These are phyloP conservation scores for Coemansia sp. DNA, from an alignment of 192 early-diverging fungal species.

Conservation along the genomic window DNA sequence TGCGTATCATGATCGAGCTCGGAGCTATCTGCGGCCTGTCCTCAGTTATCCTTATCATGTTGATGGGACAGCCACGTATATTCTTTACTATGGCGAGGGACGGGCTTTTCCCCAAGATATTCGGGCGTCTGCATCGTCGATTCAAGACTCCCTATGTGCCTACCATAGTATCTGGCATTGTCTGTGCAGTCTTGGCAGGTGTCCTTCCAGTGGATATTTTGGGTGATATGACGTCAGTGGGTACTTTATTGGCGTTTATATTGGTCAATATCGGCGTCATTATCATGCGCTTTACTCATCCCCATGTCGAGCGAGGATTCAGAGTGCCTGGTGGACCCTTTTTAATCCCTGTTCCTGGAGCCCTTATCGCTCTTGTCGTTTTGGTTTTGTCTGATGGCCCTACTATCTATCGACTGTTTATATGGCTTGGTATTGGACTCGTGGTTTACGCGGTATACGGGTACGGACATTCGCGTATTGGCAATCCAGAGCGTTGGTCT, in stretches of 20 bases:
- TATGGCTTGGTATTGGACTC: slow-evolving; percentile 77
- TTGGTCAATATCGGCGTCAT: slow-evolving; percentile 76
- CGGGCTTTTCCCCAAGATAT: slow-evolving; percentile 74
- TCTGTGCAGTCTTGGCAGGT: slow-evolving; percentile 68
- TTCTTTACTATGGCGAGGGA: slow-evolving; percentile 86
- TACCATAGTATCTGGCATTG: slow-evolving; percentile 64
- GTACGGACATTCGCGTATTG: slow-evolving; percentile 63
- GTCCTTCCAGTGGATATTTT: slow-evolving; percentile 81
- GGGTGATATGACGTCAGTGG: slow-evolving; percentile 82
- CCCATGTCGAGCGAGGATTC: slow-evolving; percentile 69
- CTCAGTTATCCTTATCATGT: slow-evolving; percentile 73
- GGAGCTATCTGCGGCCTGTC: slow-evolving; percentile 77
- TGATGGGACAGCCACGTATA: slow-evolving; percentile 86
- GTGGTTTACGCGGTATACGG: slow-evolving; percentile 76
- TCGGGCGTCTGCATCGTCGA: slow-evolving; percentile 68
- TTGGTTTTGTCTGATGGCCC: slow-evolving; percentile 65
- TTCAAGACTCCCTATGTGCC: slow-evolving; percentile 77
- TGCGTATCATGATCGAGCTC: slow-evolving; percentile 73
- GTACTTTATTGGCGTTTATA: slow-evolving; percentile 83
- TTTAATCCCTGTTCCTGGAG: slow-evolving; percentile 67
- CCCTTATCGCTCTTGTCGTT: slow-evolving; percentile 61
- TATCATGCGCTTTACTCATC: slow-evolving; percentile 73
- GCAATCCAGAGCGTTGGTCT: slow-evolving; percentile 57
- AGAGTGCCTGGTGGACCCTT: slow-evolving; percentile 66
- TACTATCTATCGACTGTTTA: slow-evolving; percentile 71